Conservation (phyloP, 2,329 filamentous ascomycete species). For the Remersonia thermophila region DNA sequence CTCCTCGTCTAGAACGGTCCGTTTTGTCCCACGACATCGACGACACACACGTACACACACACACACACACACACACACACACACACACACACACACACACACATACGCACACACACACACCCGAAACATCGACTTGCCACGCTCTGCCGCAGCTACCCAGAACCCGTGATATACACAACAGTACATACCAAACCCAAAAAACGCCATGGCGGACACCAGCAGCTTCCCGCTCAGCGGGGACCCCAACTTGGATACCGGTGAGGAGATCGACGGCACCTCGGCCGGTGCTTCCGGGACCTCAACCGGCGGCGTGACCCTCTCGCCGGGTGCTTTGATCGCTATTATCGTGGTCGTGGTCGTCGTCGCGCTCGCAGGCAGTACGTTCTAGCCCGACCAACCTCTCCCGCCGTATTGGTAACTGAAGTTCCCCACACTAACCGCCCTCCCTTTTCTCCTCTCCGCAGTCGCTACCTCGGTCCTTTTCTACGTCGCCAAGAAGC, state of each 20-base stretch:
- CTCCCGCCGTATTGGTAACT: constrained; percentile 22
- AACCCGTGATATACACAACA: no score
- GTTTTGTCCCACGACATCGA: no score
- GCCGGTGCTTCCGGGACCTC: constrained; percentile 55
- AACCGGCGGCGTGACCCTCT: constrained; percentile 48
- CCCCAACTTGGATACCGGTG: constrained; percentile 22
- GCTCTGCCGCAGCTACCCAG: no score
- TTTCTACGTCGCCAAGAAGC: constrained; percentile 73
- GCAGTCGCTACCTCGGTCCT: constrained; percentile 53
- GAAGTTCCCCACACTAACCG: not conserved
- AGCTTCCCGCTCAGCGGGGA: constrained; percentile 34
- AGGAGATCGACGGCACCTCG: constrained; percentile 34
- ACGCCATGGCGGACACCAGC: constrained; percentile 30
- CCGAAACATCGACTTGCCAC: no score
- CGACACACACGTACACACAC: no score
- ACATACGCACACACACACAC: not conserved
- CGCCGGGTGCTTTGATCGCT: constrained; percentile 56
- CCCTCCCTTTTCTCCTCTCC: constrained; percentile 3
- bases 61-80: no score
- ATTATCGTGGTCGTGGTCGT: constrained; percentile 61
- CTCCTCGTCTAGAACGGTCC: not conserved
- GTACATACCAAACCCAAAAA: constrained; percentile 6
- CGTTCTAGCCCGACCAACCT: constrained; percentile 26
- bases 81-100: not conserved
- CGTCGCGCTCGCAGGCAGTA: constrained; percentile 58